Base-by-base conservation (phyloP, 306 rosid species). In the Vicia faba region DNA sequence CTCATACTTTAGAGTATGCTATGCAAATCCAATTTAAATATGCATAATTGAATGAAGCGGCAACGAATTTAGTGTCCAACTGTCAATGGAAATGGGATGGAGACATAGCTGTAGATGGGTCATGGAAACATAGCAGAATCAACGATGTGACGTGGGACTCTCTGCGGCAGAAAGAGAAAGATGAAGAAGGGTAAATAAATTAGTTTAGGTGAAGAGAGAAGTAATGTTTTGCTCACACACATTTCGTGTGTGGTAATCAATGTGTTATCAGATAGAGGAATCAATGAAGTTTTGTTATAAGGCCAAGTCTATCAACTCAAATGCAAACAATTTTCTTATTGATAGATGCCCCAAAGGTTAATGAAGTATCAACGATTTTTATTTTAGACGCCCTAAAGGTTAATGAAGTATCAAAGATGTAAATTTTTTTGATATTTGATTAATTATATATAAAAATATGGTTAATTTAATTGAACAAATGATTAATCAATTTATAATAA, bases 181-280 rank as follows among this genome's bases (percentile, higher is more conserved):
- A 81, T 44, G 26, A 57, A 38, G 56, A 53, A 49, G 38, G 56
- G 38, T 33, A 7, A 5, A 31, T 31, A 31, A 31, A n/a, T n/a
- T n/a, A 31, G 8, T 31, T 31, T 16, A 9, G 56, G 45, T 60
- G 40, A 11, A 20, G 62, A 57, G 44, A 61, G 79, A 50, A 77
- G 79, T 88, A 79, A 86, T 84, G 88, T 76, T 66, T 68, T 66
- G 73, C 83, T 86, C 89, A 77, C 74, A 77, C 74, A 84, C 73
- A 80, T 82, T 82, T 79, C 96, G 86, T 89, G 96, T 88, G 85
- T 82, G 62, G 46, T 59, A 82, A 80, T 89, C 41, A 89, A 86
- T 86, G 86, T 62, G 71, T 41, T 59, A 71, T 72, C 86, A 73
- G 82, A 80, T 75, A 74, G 64, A 23, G 75, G 72, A 81, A 59